These are phyloP conservation scores for Neophaeococcomyces mojaviensis DNA, from an alignment of 2,329 filamentous ascomycete species.

Conservation along the genomic window DNA sequence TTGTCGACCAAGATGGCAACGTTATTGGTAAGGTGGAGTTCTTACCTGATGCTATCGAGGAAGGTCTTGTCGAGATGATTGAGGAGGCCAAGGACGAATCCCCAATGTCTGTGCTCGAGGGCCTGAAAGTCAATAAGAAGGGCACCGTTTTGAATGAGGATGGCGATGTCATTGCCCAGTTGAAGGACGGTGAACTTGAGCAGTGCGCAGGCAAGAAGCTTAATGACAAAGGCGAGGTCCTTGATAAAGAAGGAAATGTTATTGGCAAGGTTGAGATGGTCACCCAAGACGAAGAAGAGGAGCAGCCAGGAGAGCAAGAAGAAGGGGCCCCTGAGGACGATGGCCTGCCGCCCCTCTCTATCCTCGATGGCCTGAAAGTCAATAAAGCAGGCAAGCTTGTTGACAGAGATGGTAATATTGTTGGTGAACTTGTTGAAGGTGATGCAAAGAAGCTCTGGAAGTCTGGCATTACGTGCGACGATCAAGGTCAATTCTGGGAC, in stretches of 20 bases:
- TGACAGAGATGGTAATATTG: constrained; percentile 37
- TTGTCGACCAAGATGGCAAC: constrained; percentile 30
- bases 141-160: constrained; percentile 31
- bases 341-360: constrained; percentile 28
- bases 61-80: constrained; percentile 25
- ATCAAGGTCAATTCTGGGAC: constrained; percentile 57
- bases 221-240: constrained; percentile 35
- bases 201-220: constrained; percentile 28
- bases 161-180: constrained; percentile 27
- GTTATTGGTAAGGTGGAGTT: constrained; percentile 26
- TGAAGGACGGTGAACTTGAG: constrained; percentile 26
- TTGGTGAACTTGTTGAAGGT: constrained; percentile 55
- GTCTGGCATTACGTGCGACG: constrained; percentile 39
- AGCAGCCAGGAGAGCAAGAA: constrained; percentile 23
- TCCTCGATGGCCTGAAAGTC: constrained; percentile 34
- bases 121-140: constrained; percentile 39
- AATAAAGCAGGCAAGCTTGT: constrained; percentile 40
- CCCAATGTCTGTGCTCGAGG: constrained; percentile 24
- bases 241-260: constrained; percentile 42
- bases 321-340: constrained; percentile 24
- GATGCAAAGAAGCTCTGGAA: constrained; percentile 54
- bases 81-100: constrained; percentile 16
- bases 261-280: constrained; percentile 38
- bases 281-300: constrained; percentile 31
- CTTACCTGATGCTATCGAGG: constrained; percentile 24